These are phyloP conservation scores for Termitomyces sp. DNA, from an alignment of 768 basidiomycete genomes.

Conservation along the genomic window DNA sequence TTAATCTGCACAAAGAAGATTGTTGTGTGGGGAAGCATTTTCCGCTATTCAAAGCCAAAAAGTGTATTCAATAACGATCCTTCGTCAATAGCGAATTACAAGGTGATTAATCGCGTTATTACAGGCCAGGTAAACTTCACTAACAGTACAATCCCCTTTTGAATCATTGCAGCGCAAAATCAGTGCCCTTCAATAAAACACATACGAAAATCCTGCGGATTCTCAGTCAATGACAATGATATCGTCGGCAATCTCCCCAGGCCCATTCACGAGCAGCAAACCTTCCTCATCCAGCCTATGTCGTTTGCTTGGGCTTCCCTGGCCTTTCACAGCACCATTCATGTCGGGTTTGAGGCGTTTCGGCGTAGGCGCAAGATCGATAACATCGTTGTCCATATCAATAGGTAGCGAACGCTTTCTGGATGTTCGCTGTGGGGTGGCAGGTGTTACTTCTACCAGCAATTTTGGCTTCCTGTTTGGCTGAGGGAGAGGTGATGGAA, in stretches of 20 bases:
- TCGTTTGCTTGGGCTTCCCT: slow-evolving; percentile 58
- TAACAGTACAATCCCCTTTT: not conserved
- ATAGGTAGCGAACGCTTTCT: slow-evolving; percentile 54
- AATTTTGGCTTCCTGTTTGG: slow-evolving; percentile 42
- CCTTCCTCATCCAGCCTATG: slow-evolving; percentile 70
- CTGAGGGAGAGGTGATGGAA: slow-evolving; percentile 60
- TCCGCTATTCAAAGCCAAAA: too few species aligned
- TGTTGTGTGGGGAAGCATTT: too few species aligned
- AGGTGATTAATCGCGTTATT: not conserved
- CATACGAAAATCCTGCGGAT: not conserved
- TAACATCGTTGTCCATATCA: slow-evolving; percentile 50
- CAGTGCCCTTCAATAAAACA: not conserved
- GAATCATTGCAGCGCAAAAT: not conserved
- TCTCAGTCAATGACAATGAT: slow-evolving; percentile 46
- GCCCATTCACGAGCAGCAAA: slow-evolving; percentile 58
- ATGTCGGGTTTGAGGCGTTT: slow-evolving; percentile 40
- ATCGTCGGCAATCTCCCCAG: slow-evolving; percentile 53
- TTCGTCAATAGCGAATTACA: not conserved
- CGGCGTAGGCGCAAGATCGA: slow-evolving; percentile 50
- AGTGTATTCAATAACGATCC: too few species aligned
- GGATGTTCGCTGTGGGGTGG: slow-evolving; percentile 35
- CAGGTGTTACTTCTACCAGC: slow-evolving; percentile 31
- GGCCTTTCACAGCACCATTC: slow-evolving; percentile 16
- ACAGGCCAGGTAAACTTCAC: not conserved
- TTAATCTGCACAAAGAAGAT: too few species aligned